Conservation (phyloP, 768 basidiomycete species). For the Coprinellus aureogranulatus region DNA sequence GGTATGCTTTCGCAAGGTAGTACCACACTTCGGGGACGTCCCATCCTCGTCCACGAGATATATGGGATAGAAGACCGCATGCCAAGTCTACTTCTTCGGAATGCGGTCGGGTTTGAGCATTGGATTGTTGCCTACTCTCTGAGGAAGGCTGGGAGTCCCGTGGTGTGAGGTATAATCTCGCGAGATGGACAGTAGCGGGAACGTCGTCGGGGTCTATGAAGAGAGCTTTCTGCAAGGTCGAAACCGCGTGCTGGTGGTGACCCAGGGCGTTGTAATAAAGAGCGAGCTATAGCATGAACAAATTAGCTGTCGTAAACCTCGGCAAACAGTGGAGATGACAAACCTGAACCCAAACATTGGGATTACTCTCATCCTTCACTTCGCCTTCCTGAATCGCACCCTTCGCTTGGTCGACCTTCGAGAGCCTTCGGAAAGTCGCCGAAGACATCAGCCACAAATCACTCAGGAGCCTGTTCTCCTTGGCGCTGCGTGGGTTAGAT, state of each 20-base stretch:
- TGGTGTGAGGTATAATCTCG: conserved; percentile 64
- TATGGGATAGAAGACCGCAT: conserved; percentile 71
- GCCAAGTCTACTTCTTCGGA: conserved; percentile 67
- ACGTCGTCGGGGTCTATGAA: conserved; percentile 81
- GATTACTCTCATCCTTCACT: conserved; percentile 78
- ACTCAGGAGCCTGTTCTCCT: conserved; percentile 68
- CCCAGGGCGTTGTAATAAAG: conserved; percentile 65
- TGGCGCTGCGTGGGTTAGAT: conserved; percentile 44
- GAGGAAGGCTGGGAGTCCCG: conserved; percentile 12
- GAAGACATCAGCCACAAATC: conserved; percentile 93
- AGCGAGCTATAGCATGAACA: conserved; percentile 55
- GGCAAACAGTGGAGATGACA: not conserved
- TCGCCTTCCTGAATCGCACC: conserved; percentile 96
- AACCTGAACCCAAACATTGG: conserved; percentile 95
- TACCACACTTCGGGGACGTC: conserved; percentile 95
- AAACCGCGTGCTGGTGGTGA: conserved; percentile 60
- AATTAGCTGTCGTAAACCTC: not conserved
- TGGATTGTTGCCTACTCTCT: not conserved
- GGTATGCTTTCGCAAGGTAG: conserved; percentile 79
- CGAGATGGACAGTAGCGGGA: conserved; percentile 73
- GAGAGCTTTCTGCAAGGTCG: conserved; percentile 85
- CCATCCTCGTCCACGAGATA: conserved; percentile 83
- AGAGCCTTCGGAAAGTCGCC: conserved; percentile 86
- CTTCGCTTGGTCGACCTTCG: conserved; percentile 85
- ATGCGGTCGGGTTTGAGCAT: not conserved